Conservation (phyloP, 176 grass and related monocot species). For the Pontederia crassipes region DNA sequence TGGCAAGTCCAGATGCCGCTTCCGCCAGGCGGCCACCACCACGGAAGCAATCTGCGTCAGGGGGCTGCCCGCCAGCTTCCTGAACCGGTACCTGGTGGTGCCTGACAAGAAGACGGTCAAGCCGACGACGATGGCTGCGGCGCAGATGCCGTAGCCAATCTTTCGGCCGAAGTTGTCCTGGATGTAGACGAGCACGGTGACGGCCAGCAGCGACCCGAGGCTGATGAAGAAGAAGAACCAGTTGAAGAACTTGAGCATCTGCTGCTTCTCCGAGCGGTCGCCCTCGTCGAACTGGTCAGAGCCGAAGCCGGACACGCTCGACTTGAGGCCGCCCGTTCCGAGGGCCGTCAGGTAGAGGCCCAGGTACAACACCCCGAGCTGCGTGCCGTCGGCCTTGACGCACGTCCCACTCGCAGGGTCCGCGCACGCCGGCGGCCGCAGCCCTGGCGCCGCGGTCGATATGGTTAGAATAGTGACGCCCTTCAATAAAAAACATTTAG, state of each 20-base stretch:
- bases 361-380: neutral
- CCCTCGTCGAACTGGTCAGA: neutral
- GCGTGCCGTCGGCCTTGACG: no score
- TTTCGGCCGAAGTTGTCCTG: neutral
- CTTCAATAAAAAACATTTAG: neutral
- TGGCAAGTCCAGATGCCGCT: neutral
- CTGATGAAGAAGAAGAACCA: constrained; percentile 1
- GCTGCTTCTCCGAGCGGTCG: neutral
- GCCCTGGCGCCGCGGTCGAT: neutral
- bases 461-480: neutral
- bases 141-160: neutral
- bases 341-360: neutral
- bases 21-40: neutral
- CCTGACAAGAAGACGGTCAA: neutral
- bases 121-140: neutral
- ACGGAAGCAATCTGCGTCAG: neutral
- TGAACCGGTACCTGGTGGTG: neutral
- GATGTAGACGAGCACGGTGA: neutral
- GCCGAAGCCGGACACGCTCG: neutral
- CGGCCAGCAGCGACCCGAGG: neutral
- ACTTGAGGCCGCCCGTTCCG: neutral
- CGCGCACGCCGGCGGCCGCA: constrained; percentile 22
- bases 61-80: neutral
- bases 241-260: neutral
- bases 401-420: neutral